Conservation (phyloP, 2,329 filamentous ascomycete genomes). For the Raffaelea ambrosiae region DNA sequence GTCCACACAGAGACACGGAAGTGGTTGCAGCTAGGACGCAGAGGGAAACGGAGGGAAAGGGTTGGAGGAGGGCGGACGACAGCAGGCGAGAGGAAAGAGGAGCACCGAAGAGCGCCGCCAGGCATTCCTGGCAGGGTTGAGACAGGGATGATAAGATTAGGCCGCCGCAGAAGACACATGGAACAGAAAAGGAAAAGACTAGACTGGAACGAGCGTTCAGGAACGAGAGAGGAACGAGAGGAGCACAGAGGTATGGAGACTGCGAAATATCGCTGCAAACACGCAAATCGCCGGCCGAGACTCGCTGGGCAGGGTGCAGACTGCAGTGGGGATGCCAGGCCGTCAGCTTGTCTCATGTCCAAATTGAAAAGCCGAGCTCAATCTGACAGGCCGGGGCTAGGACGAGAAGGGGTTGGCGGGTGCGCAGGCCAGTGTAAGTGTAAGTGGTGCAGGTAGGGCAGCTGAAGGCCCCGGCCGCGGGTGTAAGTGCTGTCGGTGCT, state of each 20-base stretch:
- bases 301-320: neutral
- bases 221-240: neutral
- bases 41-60: slow-evolving; percentile 9
- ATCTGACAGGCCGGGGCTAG: neutral
- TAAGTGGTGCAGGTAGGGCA: too few relatives aligned
- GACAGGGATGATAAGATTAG: neutral
- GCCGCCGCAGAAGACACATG: neutral
- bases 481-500: too few relatives aligned
- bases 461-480: too few relatives aligned
- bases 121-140: too few relatives aligned
- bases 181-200: neutral
- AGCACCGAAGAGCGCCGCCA: neutral
- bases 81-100: neutral
- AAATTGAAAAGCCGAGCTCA: neutral
- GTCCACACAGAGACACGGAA: neutral
- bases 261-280: too few relatives aligned
- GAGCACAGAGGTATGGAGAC: neutral
- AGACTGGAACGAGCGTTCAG: neutral
- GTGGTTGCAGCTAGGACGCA: neutral
- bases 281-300: neutral
- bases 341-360: neutral
- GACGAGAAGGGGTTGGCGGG: too few relatives aligned
- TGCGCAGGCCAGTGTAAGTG: too few relatives aligned
- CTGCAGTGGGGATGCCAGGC: neutral
- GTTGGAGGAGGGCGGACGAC: neutral